Percentiles rank a stretch among this genome's conserved stretches.
These are phyloP conservation scores for Phytomonas francai DNA, from an alignment of 208 protist species.

Conservation along the genomic window DNA sequence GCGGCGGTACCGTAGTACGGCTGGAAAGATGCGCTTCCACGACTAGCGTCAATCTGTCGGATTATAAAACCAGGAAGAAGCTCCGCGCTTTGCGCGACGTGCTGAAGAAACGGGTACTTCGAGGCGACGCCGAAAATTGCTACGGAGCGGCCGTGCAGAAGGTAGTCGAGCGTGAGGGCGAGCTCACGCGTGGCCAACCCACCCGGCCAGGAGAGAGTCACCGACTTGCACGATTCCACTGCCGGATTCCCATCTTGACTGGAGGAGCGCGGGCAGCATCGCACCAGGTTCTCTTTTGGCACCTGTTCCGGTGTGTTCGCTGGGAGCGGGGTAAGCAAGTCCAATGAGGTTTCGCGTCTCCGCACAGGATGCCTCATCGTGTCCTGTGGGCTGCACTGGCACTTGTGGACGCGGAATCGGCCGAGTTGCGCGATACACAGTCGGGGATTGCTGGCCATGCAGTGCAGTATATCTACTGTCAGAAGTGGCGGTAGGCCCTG, in stretches of 20 bases:
- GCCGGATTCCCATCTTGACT: neutral
- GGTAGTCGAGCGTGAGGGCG: slow-evolving; percentile 53
- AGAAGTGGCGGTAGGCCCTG: slow-evolving; percentile 35
- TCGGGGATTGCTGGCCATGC: slow-evolving; percentile 30
- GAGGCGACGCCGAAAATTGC: slow-evolving; percentile 72
- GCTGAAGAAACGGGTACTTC: slow-evolving; percentile 72
- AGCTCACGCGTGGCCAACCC: slow-evolving; percentile 50
- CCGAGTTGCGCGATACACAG: neutral
- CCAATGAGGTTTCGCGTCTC: neutral
- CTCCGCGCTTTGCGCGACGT: slow-evolving; percentile 49
- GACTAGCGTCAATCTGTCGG: slow-evolving; percentile 2
- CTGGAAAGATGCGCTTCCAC: slow-evolving; percentile 6
- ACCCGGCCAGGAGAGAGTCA: slow-evolving; percentile 35
- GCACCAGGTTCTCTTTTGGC: neutral
- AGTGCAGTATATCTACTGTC: slow-evolving; percentile 50
- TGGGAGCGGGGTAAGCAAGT: neutral
- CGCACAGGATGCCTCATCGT: neutral
- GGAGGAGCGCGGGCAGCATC: neutral
- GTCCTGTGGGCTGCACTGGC: neutral
- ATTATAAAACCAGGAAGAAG: slow-evolving; percentile 19
- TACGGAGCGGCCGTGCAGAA: slow-evolving; percentile 65
- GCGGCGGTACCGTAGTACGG: neutral
- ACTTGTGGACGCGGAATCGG: neutral
- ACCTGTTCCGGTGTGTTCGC: neutral
- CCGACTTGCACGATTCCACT: neutral